A percentile compares a stretch with the other conserved stretches of the same genome.
Conservation (phyloP, 257 asterid genomes). For the Cinchona pubescens region DNA sequence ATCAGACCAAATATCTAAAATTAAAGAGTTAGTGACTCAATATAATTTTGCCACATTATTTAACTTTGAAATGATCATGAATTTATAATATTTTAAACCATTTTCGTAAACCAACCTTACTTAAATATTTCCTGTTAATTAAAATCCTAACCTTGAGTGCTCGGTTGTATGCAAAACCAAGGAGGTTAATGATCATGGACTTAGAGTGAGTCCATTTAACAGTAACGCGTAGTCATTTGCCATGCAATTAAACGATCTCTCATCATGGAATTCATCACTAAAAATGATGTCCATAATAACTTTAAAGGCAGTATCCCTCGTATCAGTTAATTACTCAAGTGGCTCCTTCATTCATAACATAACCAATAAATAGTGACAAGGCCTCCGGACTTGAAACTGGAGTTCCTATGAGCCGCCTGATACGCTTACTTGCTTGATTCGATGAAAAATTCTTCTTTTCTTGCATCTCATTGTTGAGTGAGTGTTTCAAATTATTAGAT, state of each 20-base stretch:
- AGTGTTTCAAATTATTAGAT: too few species aligned
- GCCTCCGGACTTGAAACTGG: slow-evolving; percentile 11
- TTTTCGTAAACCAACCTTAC: too few species aligned
- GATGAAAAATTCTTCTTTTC: too few species aligned
- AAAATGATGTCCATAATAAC: slow-evolving; percentile 14
- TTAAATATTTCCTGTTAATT: too few species aligned
- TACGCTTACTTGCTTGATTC: slow-evolving; percentile 3
- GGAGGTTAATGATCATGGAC: slow-evolving; percentile 16
- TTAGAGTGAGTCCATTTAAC: slow-evolving; percentile 11
- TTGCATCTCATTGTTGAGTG: too few species aligned
- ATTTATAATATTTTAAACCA: too few species aligned
- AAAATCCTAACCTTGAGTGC: slow-evolving; percentile 22
- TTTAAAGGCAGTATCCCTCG: slow-evolving; percentile 9
- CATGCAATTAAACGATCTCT: neutral
- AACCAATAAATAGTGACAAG: slow-evolving; percentile 12
- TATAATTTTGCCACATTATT: too few species aligned
- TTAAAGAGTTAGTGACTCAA: too few species aligned
- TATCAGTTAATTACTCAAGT: slow-evolving; percentile 18
- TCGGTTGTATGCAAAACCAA: slow-evolving; percentile 22
- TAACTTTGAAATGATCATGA: too few species aligned
- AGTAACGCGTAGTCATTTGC: slow-evolving; percentile 5
- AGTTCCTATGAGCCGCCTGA: slow-evolving; percentile 7
- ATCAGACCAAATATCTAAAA: too few species aligned
- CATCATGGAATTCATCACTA: slow-evolving; percentile 7
- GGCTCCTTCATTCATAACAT: neutral